Percentiles rank a stretch among this genome's conserved stretches.
phyloP scores from a whole-genome alignment of 495 filamentous ascomycete species.

The Tetracladium setigerum region DNA sequence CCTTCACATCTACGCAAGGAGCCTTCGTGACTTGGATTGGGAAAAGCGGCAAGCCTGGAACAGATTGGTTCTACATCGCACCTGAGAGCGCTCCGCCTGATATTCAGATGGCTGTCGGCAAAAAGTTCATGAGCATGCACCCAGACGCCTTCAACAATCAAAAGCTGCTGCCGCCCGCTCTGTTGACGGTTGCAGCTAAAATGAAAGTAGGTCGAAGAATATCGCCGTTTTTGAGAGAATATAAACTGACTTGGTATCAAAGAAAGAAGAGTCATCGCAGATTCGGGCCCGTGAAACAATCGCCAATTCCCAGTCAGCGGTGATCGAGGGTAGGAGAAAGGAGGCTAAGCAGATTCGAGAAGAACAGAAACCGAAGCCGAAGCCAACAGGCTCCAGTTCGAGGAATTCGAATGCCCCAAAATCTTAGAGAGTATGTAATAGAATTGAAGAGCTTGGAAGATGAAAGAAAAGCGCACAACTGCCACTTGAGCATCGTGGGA shows the following conservation, averaged over 20 bases:
- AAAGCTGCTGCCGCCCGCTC: background rate
- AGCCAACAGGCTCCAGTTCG: no score
- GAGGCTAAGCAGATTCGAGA: background rate
- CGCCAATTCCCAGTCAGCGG: background rate
- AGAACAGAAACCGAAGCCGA: no score
- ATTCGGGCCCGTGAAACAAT: background rate
- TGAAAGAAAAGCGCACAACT: background rate
- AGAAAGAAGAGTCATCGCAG: background rate
- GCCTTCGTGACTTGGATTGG: background rate
- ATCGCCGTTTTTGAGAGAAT: background rate
- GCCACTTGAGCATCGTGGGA: no score
- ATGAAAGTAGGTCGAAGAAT: slow-evolving; percentile 2
- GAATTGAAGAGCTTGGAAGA: background rate
- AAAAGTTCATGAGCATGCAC: background rate
- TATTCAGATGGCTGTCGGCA: background rate
- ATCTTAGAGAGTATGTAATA: no score
- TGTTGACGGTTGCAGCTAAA: background rate
- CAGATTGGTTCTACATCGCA: slow-evolving; percentile 1
- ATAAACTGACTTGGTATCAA: no score
- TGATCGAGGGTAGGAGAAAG: background rate
- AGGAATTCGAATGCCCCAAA: no score
- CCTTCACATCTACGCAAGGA: background rate
- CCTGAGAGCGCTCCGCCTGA: background rate
- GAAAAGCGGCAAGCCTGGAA: background rate
- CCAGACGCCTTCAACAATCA: background rate